Evolutionary conservation across 2,329 filamentous ascomycete genomes (phyloP).

Genomic region (Paraconiothyrium sp.): DNA sequence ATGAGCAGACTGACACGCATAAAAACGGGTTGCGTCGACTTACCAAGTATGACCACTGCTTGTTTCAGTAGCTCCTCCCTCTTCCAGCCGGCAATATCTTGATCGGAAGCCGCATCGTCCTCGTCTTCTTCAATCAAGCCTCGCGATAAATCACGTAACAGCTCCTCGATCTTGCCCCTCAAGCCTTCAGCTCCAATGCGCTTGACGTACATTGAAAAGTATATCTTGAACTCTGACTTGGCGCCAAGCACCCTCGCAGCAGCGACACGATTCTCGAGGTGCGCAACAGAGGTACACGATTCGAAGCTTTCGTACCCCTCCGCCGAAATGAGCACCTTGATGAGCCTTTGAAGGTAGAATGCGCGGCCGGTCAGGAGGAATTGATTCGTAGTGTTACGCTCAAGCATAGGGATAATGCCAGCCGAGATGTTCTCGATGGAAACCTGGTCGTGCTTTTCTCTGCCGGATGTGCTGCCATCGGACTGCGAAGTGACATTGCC

Average conservation of each 20-base stretch:
- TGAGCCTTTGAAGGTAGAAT: slow-evolving; percentile 87
- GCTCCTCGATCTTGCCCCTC: slow-evolving; percentile 88
- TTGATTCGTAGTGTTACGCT: slow-evolving; percentile 94
- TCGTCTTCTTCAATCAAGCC: slow-evolving; percentile 70
- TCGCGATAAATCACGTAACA: slow-evolving; percentile 82
- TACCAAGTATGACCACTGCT: slow-evolving; percentile 90
- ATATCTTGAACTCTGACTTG: slow-evolving; percentile 90
- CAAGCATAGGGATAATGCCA: slow-evolving; percentile 90
- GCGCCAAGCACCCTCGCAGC: slow-evolving; percentile 86
- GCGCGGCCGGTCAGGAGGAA: slow-evolving; percentile 90
- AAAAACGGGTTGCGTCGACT: slow-evolving; percentile 17
- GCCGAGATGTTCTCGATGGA: slow-evolving; percentile 75
- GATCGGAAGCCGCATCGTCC: slow-evolving; percentile 59
- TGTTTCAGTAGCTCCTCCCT: slow-evolving; percentile 87
- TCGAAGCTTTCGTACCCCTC: slow-evolving; percentile 95
- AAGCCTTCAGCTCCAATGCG: slow-evolving; percentile 90
- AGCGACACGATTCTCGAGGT: slow-evolving; percentile 93
- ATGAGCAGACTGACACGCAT: not conserved
- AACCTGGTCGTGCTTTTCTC: slow-evolving; percentile 57
- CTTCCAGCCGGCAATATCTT: slow-evolving; percentile 90
- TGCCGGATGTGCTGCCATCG: slow-evolving; percentile 33
- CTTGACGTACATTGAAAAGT: slow-evolving; percentile 98
- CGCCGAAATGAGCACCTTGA: slow-evolving; percentile 86
- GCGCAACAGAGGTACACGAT: slow-evolving; percentile 88
- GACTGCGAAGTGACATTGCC: slow-evolving; percentile 76